Evolutionary conservation across 805 yeast genomes (phyloP).

Genomic region (Blastobotrys terrestris): DNA sequence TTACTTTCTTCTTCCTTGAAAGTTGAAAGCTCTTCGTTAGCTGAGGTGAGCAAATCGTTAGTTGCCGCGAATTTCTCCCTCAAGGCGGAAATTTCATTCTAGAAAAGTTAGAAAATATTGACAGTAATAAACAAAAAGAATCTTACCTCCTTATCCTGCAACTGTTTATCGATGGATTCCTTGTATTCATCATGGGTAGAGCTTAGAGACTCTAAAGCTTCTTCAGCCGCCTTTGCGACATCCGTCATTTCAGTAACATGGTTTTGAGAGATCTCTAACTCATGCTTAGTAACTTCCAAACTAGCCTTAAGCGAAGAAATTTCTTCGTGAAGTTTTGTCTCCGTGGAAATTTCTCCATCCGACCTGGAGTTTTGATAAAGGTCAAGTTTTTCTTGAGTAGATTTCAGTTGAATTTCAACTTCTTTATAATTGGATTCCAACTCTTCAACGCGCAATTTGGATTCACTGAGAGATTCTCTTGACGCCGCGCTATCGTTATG

Average conservation of each 20-base stretch:
- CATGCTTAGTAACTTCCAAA: slow-evolving; percentile 44
- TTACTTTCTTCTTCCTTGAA: slow-evolving; percentile 18
- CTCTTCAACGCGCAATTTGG: slow-evolving; percentile 36
- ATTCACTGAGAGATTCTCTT: slow-evolving; percentile 38
- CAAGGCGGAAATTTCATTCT: slow-evolving; percentile 20
- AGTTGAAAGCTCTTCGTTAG: slow-evolving; percentile 20
- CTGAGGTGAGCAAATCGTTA: slow-evolving; percentile 13
- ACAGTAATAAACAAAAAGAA: neutral
- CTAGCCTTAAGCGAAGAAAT: slow-evolving; percentile 33
- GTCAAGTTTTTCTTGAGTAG: slow-evolving; percentile 24
- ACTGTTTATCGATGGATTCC: slow-evolving; percentile 18
- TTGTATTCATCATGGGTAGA: slow-evolving; percentile 47
- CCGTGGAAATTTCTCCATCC: slow-evolving; percentile 23
- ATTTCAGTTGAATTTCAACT: slow-evolving; percentile 28
- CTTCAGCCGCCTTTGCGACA: slow-evolving; percentile 63
- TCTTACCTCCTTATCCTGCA: slow-evolving; percentile 13
- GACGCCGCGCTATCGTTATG: slow-evolving; percentile 39
- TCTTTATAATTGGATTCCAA: slow-evolving; percentile 35
- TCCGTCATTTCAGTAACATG: slow-evolving; percentile 54
- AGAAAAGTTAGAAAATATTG: neutral
- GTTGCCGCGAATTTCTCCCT: slow-evolving; percentile 17
- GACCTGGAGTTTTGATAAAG: slow-evolving; percentile 27
- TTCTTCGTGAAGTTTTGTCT: slow-evolving; percentile 27
- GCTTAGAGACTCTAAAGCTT: slow-evolving; percentile 50
- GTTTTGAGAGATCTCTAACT: slow-evolving; percentile 51